Evolutionary conservation across 2,329 filamentous ascomycete genomes (phyloP).

Genomic region (Nectriaceae sp.): DNA sequence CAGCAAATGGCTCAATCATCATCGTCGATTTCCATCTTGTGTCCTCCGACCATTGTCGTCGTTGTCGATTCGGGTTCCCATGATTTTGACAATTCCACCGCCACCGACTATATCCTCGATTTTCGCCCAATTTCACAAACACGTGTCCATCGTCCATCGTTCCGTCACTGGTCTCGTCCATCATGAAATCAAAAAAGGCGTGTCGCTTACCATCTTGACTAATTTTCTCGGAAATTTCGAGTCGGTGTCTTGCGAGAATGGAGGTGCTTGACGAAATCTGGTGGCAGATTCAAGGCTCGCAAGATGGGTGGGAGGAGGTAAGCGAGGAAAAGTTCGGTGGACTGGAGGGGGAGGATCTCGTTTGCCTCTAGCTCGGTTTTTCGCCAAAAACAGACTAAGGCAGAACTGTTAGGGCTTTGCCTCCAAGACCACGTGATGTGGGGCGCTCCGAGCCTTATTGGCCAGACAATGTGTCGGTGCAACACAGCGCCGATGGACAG

Average conservation of each 20-base stretch:
- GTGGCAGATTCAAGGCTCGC: constrained; percentile 56
- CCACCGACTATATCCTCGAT: constrained; percentile 12
- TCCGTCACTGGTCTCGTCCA: constrained; percentile 7
- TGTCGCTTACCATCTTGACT: constrained; percentile 70
- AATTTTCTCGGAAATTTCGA: constrained; percentile 47
- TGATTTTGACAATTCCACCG: constrained; percentile 18
- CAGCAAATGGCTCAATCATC: constrained; percentile 43
- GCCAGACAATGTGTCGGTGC: constrained; percentile 15
- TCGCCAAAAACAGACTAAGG: constrained; percentile 38
- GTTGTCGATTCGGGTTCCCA: constrained; percentile 16
- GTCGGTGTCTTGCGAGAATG: constrained; percentile 49
- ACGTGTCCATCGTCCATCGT: constrained; percentile 20
- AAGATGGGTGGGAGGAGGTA: constrained; percentile 49
- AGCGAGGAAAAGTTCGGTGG: constrained; percentile 53
- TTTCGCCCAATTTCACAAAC: constrained; percentile 22
- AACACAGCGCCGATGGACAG: constrained; percentile 16
- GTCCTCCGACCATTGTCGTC: constrained; percentile 12
- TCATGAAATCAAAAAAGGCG: constrained; percentile 17
- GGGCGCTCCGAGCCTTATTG: constrained; percentile 16
- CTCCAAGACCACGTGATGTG: constrained; percentile 39
- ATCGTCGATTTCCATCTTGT: constrained; percentile 11
- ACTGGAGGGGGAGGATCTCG: constrained; percentile 34
- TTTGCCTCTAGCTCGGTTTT: constrained; percentile 42
- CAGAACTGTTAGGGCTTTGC: constrained; percentile 41
- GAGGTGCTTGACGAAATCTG: constrained; percentile 56